Conservation (phyloP, 352 stramenopile species). For the Blastocystis sp. region DNA sequence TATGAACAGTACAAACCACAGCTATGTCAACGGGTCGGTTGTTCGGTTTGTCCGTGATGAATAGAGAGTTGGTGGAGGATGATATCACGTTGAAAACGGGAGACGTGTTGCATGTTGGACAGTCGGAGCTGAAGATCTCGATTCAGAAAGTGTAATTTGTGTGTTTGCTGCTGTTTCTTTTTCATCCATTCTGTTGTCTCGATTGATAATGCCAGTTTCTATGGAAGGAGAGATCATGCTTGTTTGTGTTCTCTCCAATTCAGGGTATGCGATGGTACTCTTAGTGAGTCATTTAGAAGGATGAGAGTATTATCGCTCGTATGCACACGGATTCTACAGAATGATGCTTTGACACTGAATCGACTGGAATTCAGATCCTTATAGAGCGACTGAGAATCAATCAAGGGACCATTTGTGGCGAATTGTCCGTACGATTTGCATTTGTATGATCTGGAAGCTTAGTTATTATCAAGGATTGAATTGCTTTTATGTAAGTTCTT, state of each 20-base stretch:
- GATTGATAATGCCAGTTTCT: too few species aligned
- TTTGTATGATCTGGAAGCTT: not conserved
- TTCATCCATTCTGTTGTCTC: not conserved
- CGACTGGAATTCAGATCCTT: too few species aligned
- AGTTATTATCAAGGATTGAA: not conserved
- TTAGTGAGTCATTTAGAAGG: too few species aligned
- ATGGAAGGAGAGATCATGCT: too few species aligned
- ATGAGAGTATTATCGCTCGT: too few species aligned
- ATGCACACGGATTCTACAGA: too few species aligned
- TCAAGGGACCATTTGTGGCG: not conserved
- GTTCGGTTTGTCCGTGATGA: not conserved
- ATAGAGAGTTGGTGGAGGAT: conserved; percentile 45
- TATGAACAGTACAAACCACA: conserved; percentile 52
- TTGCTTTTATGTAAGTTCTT: not conserved
- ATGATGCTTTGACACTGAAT: too few species aligned
- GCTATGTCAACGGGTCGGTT: conserved; percentile 60
- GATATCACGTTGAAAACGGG: conserved; percentile 50
- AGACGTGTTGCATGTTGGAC: conserved; percentile 57
- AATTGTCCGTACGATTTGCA: not conserved
- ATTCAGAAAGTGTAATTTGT: not conserved
- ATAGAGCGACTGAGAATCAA: too few species aligned
- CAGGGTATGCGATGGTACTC: too few species aligned
- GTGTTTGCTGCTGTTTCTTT: not conserved
- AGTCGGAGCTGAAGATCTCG: conserved; percentile 10
- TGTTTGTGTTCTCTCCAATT: too few species aligned